Evolutionary conservation across 805 yeast genomes (phyloP), one percentile per base, ranked within the genome.

Genomic region (Candida schatavii): DNA sequence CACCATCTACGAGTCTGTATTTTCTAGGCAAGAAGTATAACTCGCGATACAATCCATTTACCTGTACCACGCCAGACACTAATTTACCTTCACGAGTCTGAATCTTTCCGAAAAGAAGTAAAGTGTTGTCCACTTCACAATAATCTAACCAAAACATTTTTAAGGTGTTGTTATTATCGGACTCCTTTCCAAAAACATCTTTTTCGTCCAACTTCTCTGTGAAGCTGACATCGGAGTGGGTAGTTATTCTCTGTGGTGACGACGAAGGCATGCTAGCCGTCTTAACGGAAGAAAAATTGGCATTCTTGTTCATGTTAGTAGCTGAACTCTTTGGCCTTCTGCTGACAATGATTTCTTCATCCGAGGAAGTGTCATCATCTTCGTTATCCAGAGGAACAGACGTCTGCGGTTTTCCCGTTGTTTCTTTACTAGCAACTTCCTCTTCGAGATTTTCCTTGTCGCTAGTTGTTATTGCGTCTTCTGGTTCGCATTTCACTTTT

Each of bases 101-200:
- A 10, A 85, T 75, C 56, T 89, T 88, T 41, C 99, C 99, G 59
- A 85, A 91, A 7, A 93, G 69, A 15, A 87, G 59, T 37, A 93
- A 64, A 0, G 81, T 65, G 50, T 75, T 75, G 44, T 83, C 86
- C 10, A 84, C 79, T 57, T 91, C 98, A 19, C 85, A 73, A 59
- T 81, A 89, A 62, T 93, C 99, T 23, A 86, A 64, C 97, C 97
- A 93, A 61, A 76, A 93, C 82, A 91, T 81, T 52, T 78, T 77
- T 13, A 31, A n/a, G 57, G 89, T 75, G 0, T 72, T 50, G 34
- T 74, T 76, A 3, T 70, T 61, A n/a, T 62, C 62, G 6, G 58
- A 58, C 36, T 47, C 56, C n/a, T 34, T 25, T 7, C 47, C 52
- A n/a, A 55, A 37, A 15, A 59, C 43, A 13, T 50, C 48, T 2